Conservation (phyloP, 768 basidiomycete genomes). For the Agrocybe praecox region DNA sequence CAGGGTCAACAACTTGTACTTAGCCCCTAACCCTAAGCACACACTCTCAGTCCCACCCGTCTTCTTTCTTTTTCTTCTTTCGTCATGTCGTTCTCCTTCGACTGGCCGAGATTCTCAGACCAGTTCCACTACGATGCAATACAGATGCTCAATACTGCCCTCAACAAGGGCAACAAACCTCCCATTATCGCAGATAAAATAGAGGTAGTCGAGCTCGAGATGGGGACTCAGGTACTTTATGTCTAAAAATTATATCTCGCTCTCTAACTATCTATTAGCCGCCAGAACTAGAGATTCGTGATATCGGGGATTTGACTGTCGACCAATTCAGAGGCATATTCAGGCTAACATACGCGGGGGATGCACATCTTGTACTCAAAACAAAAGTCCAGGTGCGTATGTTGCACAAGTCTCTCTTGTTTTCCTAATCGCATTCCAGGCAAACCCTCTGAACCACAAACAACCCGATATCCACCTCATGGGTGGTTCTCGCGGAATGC, state of each 20-base stretch:
- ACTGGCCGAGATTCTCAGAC: conserved; percentile 97
- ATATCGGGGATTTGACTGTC: conserved; percentile 94
- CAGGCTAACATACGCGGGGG: conserved; percentile 90
- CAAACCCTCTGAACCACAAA: conserved; percentile 93
- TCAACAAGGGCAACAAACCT: conserved; percentile 97
- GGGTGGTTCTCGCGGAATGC: conserved; percentile 82
- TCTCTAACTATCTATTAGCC: conserved; percentile 53
- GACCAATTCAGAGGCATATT: conserved; percentile 98
- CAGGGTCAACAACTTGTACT: background rate
- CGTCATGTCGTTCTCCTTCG: conserved; percentile 85
- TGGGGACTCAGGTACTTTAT: conserved; percentile 89
- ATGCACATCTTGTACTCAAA: conserved; percentile 85
- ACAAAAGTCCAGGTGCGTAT: conserved; percentile 87
- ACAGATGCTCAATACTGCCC: conserved; percentile 94
- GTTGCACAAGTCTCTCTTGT: background rate
- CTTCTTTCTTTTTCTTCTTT: background rate
- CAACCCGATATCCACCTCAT: conserved; percentile 89
- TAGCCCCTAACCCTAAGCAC: conserved; percentile 20
- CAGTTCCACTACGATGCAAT: conserved; percentile 96
- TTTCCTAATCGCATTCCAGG: conserved; percentile 44
- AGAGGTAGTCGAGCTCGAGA: conserved; percentile 97
- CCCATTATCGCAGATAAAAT: conserved; percentile 97
- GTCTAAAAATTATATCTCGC: background rate
- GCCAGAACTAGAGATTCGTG: conserved; percentile 94
- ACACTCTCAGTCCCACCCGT: background rate